phyloP scores from a whole-genome alignment of 164 flowering plant genomes.

The Sextonia rubra region DNA sequence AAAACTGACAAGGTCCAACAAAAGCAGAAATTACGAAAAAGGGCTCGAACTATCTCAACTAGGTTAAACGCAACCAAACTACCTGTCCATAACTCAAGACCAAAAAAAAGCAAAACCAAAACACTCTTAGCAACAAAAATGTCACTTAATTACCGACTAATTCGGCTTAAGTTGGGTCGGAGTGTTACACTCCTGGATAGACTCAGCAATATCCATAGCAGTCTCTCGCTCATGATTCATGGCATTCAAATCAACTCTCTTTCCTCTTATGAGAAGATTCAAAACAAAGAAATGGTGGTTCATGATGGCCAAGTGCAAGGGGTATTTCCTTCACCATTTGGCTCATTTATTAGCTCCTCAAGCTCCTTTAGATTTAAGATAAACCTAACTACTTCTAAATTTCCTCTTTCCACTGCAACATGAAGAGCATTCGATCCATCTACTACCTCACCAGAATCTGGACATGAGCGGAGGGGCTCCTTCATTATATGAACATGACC shows the following conservation, averaged over 20 bases:
- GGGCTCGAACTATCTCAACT: too few species aligned
- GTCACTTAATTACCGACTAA: too few species aligned
- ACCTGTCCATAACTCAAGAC: too few species aligned
- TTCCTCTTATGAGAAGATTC: not conserved
- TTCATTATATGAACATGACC: not conserved
- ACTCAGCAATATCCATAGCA: conserved; percentile 9
- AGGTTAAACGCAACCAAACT: too few species aligned
- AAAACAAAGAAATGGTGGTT: conserved; percentile 8
- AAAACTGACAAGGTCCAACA: too few species aligned
- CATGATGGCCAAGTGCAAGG: conserved; percentile 22
- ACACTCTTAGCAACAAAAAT: too few species aligned
- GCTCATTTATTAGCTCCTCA: not conserved
- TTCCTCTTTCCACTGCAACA: not conserved
- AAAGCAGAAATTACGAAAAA: too few species aligned
- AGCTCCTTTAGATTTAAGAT: not conserved
- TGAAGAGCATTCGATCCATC: conserved; percentile 11
- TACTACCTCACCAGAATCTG: not conserved
- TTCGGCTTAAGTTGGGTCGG: too few species aligned
- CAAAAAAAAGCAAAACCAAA: too few species aligned
- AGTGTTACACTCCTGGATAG: too few species aligned
- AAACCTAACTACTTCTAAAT: not conserved
- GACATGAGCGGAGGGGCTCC: not conserved
- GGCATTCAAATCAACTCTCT: conserved; percentile 1
- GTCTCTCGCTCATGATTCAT: conserved; percentile 15
- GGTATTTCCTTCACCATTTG: conserved; percentile 10